Conservation (phyloP, 176 grass and related monocot genomes). For the Saccharum officinarum region DNA sequence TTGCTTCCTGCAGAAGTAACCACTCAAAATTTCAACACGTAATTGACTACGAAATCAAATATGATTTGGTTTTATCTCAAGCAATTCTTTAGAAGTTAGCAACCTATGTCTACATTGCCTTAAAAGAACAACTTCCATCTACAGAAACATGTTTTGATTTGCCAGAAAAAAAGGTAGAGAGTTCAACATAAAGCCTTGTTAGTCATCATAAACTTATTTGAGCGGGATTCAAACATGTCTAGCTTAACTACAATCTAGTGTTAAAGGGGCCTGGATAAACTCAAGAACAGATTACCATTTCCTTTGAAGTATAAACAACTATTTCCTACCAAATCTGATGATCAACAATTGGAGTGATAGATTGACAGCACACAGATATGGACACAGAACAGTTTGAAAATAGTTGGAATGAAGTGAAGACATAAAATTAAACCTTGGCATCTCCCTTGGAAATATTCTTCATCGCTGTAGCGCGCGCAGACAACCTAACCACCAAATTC, state of each 20-base stretch:
- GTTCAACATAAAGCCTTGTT: neutral
- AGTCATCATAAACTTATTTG: constrained; percentile 3
- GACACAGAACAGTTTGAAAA: constrained; percentile 6
- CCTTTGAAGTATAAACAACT: no score
- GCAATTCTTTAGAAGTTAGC: neutral
- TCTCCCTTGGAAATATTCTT: constrained; percentile 87
- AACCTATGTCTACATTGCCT: neutral
- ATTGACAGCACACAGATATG: constrained; percentile 16
- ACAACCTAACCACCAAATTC: constrained; percentile 60
- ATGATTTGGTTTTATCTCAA: neutral
- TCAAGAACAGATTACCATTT: no score
- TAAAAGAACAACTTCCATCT: neutral
- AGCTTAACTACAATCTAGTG: neutral
- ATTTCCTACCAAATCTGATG: no score
- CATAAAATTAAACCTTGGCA: constrained; percentile 71
- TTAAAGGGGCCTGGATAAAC: neutral
- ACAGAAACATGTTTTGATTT: neutral
- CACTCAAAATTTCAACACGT: neutral
- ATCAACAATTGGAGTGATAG: neutral
- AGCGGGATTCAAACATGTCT: neutral
- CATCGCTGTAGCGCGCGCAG: constrained; percentile 78
- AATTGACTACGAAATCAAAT: neutral
- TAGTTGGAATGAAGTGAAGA: constrained; percentile 13
- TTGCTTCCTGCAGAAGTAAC: constrained; percentile 65
- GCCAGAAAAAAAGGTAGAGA: neutral